Base-by-base conservation (phyloP, 352 stramenopile species). In the Globisporangium nagaii region DNA sequence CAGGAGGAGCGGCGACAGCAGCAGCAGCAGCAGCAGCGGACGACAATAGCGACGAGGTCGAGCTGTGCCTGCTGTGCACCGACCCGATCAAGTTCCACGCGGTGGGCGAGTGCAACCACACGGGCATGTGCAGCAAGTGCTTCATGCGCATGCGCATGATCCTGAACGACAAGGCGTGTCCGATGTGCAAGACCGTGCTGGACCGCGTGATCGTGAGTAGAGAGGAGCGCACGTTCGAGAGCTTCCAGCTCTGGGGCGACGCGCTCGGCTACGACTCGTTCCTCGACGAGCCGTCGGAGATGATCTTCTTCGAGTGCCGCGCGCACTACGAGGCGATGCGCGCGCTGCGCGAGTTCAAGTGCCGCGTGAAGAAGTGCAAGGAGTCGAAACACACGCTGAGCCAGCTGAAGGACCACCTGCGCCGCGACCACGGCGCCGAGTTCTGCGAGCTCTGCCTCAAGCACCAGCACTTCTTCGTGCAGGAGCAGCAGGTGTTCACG, bases 111-210 rank as follows among this genome's bases (percentile, higher is more conserved):
- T 93, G 83, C 66, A 90, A 93, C 47, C 83, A 93, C 61, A 64
- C 68, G 17, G 83, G 82, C 19, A 88, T 93, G 55, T 93, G 83
- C 63, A 88, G 73, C 66, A 88, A 81, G 56, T 93, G 83, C 52
- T 83, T 78, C 11, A 82, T 90, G 68, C 76, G 83, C 40, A 90
- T 93, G 83, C 76, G 83, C 13, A 60, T 89, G 50, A 58, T 90
- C 27, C 78, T 93, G 74, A 79, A 86, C 42, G 83, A 93, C 62
- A 73, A 69, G 48, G 79, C 74, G 54, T 93, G 83, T 45, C 78
- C 80, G 28, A 90, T 93, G 71, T 93, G 83, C 66, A 93, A 90
- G 59, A 77, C 83, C 28, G 53, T 66, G 17, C 53, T 88, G 19
- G 75, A 84, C 25, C 71, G 71, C 51, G 79, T 93, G 52, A 72